Percentiles rank a stretch among this genome's conserved stretches.
Conservation (phyloP, 176 grass and related monocot genomes). For the Carex parvula region DNA sequence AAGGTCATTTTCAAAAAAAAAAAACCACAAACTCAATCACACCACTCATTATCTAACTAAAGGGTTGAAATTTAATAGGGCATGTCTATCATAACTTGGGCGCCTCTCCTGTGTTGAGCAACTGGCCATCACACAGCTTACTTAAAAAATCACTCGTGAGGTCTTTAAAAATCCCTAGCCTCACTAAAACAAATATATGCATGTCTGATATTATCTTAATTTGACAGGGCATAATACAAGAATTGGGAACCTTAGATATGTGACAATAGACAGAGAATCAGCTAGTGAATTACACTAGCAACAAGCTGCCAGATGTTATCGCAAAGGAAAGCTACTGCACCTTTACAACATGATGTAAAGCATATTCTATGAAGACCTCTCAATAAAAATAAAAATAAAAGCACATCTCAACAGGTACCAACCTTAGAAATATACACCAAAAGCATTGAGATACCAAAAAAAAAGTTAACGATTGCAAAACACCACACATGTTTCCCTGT, state of each 20-base stretch:
- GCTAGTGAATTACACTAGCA: not conserved
- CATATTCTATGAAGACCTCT: not conserved
- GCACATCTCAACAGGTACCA: not conserved
- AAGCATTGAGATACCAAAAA: not conserved
- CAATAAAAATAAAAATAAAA: not conserved
- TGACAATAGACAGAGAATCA: not conserved
- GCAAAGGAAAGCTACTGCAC: not conserved
- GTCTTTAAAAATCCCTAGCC: not conserved
- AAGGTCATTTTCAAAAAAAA: too few species aligned
- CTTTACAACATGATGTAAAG: not conserved
- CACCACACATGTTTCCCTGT: conserved; percentile 4
- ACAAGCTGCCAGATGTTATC: not conserved
- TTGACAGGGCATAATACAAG: not conserved
- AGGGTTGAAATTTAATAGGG: not conserved
- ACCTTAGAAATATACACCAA: conserved; percentile 15
- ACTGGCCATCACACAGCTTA: not conserved
- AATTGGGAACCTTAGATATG: not conserved
- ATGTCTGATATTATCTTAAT: not conserved
- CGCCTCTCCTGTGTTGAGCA: not conserved
- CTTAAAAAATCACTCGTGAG: too few species aligned
- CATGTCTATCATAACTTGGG: not conserved
- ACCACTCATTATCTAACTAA: too few species aligned
- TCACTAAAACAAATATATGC: not conserved
- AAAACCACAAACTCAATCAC: too few species aligned
- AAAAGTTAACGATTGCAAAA: not conserved